Evolutionary conservation across 2,329 filamentous ascomycete species (phyloP).

Genomic region (Cadophora malorum): DNA sequence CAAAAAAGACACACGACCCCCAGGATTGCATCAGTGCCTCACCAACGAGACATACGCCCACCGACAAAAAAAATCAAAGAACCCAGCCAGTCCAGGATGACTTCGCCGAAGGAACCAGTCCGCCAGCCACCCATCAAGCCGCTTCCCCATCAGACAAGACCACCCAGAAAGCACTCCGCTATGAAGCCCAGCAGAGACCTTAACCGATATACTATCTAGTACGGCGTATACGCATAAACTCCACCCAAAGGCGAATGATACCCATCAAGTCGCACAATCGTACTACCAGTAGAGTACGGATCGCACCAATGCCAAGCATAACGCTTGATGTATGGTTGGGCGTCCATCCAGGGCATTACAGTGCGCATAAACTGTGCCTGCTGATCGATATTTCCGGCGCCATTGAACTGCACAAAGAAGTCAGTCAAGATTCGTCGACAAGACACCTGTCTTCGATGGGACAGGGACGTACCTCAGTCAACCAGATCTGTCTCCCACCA

Average conservation of each 20-base stretch:
- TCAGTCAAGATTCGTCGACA: neutral
- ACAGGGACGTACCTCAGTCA: conserved; percentile 42
- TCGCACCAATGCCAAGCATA: conserved; percentile 19
- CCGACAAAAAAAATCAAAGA: no score
- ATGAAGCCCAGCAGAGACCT: neutral
- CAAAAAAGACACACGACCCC: no score
- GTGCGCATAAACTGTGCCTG: neutral
- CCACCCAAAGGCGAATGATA: neutral
- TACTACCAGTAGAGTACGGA: neutral
- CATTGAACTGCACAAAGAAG: conserved; percentile 10
- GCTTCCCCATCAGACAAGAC: neutral
- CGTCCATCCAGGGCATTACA: conserved; percentile 12
- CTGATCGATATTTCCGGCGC: neutral
- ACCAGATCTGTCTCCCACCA: conserved; percentile 17
- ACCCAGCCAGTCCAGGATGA: no score
- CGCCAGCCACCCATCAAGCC: no score
- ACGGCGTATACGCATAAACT: conserved; percentile 1
- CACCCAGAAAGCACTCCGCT: neutral
- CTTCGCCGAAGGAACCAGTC: no score
- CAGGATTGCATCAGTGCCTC: no score
- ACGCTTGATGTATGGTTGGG: conserved; percentile 1
- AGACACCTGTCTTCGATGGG: no score
- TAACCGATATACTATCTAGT: neutral
- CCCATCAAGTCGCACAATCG: neutral
- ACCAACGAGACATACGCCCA: no score